A percentile compares a stretch with the other conserved stretches of the same genome.
Conservation (phyloP, 192 early-diverging fungal genomes). For the Linnemannia exigua region DNA sequence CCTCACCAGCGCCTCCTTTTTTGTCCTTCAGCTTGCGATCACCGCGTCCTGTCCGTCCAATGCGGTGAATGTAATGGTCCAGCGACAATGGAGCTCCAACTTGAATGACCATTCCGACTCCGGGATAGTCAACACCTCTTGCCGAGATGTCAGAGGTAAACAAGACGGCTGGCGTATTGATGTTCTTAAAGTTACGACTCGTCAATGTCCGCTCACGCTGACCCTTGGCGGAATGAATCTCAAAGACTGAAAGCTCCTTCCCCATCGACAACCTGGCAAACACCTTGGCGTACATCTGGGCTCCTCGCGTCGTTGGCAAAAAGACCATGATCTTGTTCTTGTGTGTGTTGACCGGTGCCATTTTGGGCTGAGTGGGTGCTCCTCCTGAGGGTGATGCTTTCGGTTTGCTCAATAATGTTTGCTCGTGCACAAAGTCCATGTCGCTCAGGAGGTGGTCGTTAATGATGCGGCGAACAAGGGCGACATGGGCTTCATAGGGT, state of each 20-base stretch:
- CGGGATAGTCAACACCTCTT: slow-evolving; percentile 97
- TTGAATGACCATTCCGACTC: slow-evolving; percentile 91
- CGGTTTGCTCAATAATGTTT: slow-evolving; percentile 65
- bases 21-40: slow-evolving; percentile 74
- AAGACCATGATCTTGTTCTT: slow-evolving; percentile 93
- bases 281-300: slow-evolving; percentile 73
- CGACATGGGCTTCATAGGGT: slow-evolving; percentile 74
- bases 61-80: slow-evolving; percentile 95
- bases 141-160: slow-evolving; percentile 97
- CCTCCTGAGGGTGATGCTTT: slow-evolving; percentile 50
- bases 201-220: slow-evolving; percentile 79
- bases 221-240: slow-evolving; percentile 83
- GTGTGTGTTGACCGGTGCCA: slow-evolving; percentile 18
- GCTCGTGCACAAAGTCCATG: slow-evolving; percentile 58
- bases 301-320: slow-evolving; percentile 82
- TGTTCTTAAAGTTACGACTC: slow-evolving; percentile 79
- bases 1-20: background rate
- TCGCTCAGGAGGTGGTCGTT: slow-evolving; percentile 63
- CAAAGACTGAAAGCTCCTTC: slow-evolving; percentile 68
- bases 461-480: slow-evolving; percentile 76
- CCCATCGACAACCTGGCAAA: slow-evolving; percentile 66
- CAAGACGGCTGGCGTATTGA: slow-evolving; percentile 70
- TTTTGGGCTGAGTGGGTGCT: slow-evolving; percentile 56
- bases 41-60: slow-evolving; percentile 96
- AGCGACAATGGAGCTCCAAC: slow-evolving; percentile 83